Evolutionary conservation across 2,329 filamentous ascomycete genomes (phyloP).

Genomic region (Pseudopyrenochaeta lycopersici): DNA sequence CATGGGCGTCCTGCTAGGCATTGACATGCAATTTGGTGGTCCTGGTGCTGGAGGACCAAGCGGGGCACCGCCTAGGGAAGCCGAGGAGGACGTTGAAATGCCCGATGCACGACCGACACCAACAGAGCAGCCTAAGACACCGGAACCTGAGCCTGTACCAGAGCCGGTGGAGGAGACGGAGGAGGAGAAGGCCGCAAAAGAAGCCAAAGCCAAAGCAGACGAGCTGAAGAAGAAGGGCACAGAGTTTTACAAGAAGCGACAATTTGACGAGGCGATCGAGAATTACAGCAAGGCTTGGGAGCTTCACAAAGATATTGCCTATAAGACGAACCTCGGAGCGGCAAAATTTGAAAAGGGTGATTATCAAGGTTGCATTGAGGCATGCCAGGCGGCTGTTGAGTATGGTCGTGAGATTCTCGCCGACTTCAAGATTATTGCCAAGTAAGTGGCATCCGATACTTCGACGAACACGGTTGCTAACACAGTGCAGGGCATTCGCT

Average conservation of each 20-base stretch:
- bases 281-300: constrained; percentile 98
- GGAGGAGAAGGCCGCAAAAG: constrained; percentile 82
- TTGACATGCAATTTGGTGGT: constrained; percentile 82
- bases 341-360: constrained; percentile 97
- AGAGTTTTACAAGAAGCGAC: constrained; percentile 96
- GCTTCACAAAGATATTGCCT: constrained; percentile 92
- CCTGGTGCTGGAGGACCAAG: constrained; percentile 56
- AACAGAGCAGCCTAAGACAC: constrained; percentile 65
- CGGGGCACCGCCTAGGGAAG: constrained; percentile 55
- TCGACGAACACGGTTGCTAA: constrained; percentile 9
- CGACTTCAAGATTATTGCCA: constrained; percentile 98
- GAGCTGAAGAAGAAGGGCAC: constrained; percentile 95
- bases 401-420: constrained; percentile 89
- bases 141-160: constrained; percentile 64
- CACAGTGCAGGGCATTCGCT: constrained; percentile 73
- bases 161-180: constrained; percentile 87
- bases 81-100: constrained; percentile 80
- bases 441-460: constrained; percentile 60
- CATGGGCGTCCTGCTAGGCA: constrained; percentile 89
- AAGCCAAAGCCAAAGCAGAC: constrained; percentile 91
- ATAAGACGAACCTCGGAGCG: constrained; percentile 94
- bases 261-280: constrained; percentile 92
- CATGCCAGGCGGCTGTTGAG: constrained; percentile 87
- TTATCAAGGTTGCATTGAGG: constrained; percentile 84
- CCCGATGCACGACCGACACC: constrained; percentile 68